Conservation (phyloP, 345 rosid genomes). For the Draba incana region DNA sequence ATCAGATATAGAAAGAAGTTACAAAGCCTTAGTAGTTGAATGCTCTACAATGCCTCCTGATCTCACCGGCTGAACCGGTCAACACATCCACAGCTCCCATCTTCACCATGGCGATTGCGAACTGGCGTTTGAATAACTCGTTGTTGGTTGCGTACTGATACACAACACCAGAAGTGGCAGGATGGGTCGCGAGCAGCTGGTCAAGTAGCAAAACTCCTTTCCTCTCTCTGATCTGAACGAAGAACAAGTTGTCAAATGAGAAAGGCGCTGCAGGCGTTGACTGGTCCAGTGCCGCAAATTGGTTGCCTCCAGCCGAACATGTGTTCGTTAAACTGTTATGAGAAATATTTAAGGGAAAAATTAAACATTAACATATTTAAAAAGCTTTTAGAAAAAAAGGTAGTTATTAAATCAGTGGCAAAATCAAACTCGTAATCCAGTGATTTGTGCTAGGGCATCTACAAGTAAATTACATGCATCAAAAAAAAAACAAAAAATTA, state of each 20-base stretch:
- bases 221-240: constrained; percentile 46
- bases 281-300: constrained; percentile 64
- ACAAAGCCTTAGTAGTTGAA: constrained; percentile 39
- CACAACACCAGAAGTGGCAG: constrained; percentile 49
- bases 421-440: too few species aligned
- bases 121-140: constrained; percentile 45
- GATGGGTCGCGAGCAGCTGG: constrained; percentile 52
- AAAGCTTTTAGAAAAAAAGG: too few species aligned
- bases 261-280: constrained; percentile 46
- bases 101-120: constrained; percentile 66
- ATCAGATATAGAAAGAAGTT: neutral
- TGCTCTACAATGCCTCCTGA: constrained; percentile 63
- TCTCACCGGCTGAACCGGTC: constrained; percentile 61
- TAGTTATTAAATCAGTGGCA: too few species aligned
- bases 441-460: too few species aligned
- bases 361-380: too few species aligned
- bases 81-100: constrained; percentile 61
- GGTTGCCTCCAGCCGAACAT: constrained; percentile 49
- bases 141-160: constrained; percentile 45
- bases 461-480: neutral
- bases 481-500: neutral
- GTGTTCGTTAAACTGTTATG: constrained; percentile 40
- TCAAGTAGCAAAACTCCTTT: constrained; percentile 68
- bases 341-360: neutral
- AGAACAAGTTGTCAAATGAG: constrained; percentile 57